Base-by-base conservation (phyloP, 257 asterid genomes). In the Solanum chmielewskii region DNA sequence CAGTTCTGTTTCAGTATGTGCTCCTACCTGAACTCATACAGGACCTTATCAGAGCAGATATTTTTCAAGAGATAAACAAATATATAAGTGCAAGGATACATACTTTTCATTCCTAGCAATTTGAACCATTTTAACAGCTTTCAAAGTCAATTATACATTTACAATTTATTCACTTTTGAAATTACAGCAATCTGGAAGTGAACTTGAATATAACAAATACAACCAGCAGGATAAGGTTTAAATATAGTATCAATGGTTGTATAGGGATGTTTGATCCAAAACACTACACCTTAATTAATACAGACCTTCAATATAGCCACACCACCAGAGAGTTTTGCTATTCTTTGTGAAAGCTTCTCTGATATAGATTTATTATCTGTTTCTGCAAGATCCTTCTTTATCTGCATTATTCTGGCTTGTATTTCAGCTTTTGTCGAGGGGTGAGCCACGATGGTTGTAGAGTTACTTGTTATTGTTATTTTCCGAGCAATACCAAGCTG, bases 401-500 rank as follows among this genome's bases (percentile, higher is more conserved):
- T 93, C 92, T 97, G 99, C 94, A 91, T 89, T 33, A 96, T 93
- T 92, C 99, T 95, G 89, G 98, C 99, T 88, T 97, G 95, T 85
- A 93, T 91, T 92, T 97, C 99, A 85, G 96, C 95, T 91, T 95
- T 96, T 47, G 96, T 95, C 35, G 98, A 95, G 81, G 98, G 96
- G 84, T 97, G 98, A 33, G 99, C 99, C 89, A 97, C 93, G 70
- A 95, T 92, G 81, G 98, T 96, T 44, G 99, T 95, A 70, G 90
- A 91, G 49, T 88, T 93, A 90, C 93, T 91, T 39, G 98, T 92
- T 82, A 94, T 88, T 64, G 93, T 92, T 89, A 96, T 92, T 92
- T 93, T 95, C 88, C 86, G 95, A 64, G 98, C 99, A 91, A 97
- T 93, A 75, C 99, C 99, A 89, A 97, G 99, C 95, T 97, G 99